Evolutionary conservation across 129 eudicot genomes (phyloP), one percentile per base, ranked within the genome.

Genomic region (Lactuca sativa): DNA sequence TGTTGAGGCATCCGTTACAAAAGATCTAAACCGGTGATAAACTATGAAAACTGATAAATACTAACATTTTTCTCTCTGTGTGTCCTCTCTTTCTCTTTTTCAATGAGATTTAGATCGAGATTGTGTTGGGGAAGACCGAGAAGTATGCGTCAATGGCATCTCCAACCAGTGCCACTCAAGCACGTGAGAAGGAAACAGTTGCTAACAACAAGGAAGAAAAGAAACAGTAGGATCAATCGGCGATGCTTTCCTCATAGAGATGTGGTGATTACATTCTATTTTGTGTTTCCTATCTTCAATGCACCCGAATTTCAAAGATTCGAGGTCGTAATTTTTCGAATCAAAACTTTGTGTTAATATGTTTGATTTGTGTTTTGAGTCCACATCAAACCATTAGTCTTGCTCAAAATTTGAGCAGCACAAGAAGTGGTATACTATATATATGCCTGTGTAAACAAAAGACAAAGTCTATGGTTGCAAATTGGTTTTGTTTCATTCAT

Each of bases 41-140:
- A n/a, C 8, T 58, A 14, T 32, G 4, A 59, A 30, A 41, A 71
- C n/a, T 4, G 7, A 30, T 59, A 36, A 38, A 56, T 16, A 44
- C 72, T 67, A 51, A 68, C 37, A 52, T 16, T 44, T 54, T 34
- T 4, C 13, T 6, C 12, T 30, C 14, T 17, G 0, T 30, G 53
- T 52, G 12, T 33, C 52, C 15, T 47, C n/a, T n/a, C 3, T 38
- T 18, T 56, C 58, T 59, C 49, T 12, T 74, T 74, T 30, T 32
- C 44, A 17, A 49, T 52, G 72, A 69, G 40, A 62, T 80, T 61
- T 66, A 92, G 97, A 82, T 92, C 41, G 95, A 88, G 75, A 92
- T 92, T 78, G 95, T 92, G 69, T 80, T 92, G 62, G 91, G 86
- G 73, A 92, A 86, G 82, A 72, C 87, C 0, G 96, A 89, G 41